Base-by-base conservation (phyloP, 352 stramenopile genomes). In the Aphanomyces astaci region DNA sequence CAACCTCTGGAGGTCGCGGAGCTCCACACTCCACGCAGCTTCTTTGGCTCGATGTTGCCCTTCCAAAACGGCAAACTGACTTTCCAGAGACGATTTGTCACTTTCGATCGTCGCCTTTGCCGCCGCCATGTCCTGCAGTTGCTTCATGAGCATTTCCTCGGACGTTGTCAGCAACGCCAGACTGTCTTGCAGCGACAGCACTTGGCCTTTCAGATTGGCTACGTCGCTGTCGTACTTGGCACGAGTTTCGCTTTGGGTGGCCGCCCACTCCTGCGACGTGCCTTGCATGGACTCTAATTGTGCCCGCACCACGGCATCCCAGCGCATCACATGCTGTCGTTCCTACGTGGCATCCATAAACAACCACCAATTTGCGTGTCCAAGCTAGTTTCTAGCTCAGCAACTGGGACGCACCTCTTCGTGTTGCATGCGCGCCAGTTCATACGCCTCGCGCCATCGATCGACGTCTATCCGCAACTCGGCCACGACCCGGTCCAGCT, bases 391-490 rank as follows among this genome's bases (percentile, higher is more conserved):
- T n/a, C n/a, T n/a, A n/a, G n/a, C n/a, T n/a, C n/a, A n/a, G n/a
- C n/a, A n/a, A n/a, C n/a, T n/a, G n/a, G n/a, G n/a, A n/a, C 45
- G 0, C 30, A 59, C 51, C 51, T 59, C 51, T 59, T 59, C 51
- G 13, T 22, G 51, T 22, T 22, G 51, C 51, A 59, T 59, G 19
- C 13, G 22, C 30, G 30, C 51, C n/a, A 24, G 51, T 19, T 59
- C 51, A 36, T 24, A 59, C 24, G 11, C 13, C 27, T 33, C 30
- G 17, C 51, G 51, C 51, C 51, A 59, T 40, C 19, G 19, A 9
- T 59, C 51, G 30, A 59, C 30, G 19, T 59, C 51, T 10, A 11
- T 5, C 9, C 51, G 51, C 30, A 59, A 19, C 5, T 5, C 25
- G 13, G 27, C 25, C 4, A 59, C 51, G 17, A 59, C 25, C 11